phyloP scores from a whole-genome alignment of 2,329 filamentous ascomycete species.

The Grosmannia clavigera region DNA sequence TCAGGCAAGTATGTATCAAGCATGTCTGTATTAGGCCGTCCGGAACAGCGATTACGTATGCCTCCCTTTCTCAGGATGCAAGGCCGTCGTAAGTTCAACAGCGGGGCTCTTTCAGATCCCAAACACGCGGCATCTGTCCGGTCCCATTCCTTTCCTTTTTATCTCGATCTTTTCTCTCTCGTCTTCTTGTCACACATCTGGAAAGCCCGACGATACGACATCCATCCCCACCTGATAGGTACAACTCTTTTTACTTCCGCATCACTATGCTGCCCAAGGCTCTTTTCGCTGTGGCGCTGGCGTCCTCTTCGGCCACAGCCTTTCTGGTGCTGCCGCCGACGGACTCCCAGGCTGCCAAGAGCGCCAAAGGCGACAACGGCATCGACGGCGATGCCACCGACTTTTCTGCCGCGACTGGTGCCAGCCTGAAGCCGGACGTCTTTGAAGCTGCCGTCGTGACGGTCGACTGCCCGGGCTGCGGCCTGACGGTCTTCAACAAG shows the following conservation, averaged over 20 bases:
- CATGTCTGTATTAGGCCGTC: neutral
- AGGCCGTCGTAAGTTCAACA: neutral
- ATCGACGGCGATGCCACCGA: neutral
- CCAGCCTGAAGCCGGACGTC: neutral
- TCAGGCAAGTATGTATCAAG: neutral
- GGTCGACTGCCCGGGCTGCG: slow-evolving; percentile 43
- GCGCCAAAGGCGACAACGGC: neutral
- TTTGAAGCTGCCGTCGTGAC: slow-evolving; percentile 11
- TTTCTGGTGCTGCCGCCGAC: slow-evolving; percentile 42
- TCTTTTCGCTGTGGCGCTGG: slow-evolving; percentile 30
- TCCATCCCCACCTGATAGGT: neutral
- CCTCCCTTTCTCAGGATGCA: neutral
- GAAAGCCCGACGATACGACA: neutral
- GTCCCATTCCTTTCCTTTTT: neutral
- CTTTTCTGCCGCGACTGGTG: neutral
- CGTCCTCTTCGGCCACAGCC: slow-evolving; percentile 25
- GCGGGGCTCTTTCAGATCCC: neutral
- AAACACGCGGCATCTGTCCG: neutral
- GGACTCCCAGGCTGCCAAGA: slow-evolving; percentile 20
- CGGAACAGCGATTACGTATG: slow-evolving; percentile 8
- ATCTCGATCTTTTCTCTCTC: neutral
- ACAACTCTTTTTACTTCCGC: neutral
- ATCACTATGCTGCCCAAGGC: slow-evolving; percentile 26
- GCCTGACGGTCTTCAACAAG: slow-evolving; percentile 15
- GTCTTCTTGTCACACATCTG: neutral